A percentile compares a stretch with the other conserved stretches of the same genome.
Conservation (phyloP, 139 green algal genomes). For the Gonium pectorale region DNA sequence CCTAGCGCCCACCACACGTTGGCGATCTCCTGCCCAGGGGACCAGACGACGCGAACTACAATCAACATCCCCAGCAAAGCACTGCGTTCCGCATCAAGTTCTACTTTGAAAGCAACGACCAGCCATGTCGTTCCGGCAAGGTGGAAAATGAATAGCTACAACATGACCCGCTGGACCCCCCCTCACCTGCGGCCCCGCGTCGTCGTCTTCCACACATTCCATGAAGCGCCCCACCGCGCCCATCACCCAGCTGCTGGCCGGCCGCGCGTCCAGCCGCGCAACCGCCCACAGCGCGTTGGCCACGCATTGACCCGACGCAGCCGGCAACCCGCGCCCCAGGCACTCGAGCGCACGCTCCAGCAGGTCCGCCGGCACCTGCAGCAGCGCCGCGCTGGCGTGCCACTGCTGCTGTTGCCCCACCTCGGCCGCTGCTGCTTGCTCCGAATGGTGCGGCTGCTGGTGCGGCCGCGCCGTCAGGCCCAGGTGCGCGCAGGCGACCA, state of each 20-base stretch:
- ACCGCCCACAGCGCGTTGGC: constrained; percentile 51
- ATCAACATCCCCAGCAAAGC: too few relatives aligned
- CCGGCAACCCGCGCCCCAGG: neutral
- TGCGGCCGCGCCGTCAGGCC: too few relatives aligned
- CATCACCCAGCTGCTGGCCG: constrained; percentile 26
- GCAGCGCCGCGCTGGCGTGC: neutral
- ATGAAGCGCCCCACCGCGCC: constrained; percentile 17
- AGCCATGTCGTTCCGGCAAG: too few relatives aligned
- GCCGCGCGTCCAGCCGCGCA: constrained; percentile 43
- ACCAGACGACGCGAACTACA: too few relatives aligned
- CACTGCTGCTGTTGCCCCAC: neutral
- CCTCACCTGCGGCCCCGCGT: constrained; percentile 34
- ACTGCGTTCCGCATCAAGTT: too few relatives aligned
- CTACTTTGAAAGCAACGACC: too few relatives aligned
- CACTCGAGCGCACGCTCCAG: neutral
- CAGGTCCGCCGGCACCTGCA: neutral
- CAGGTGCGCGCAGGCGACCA: constrained; percentile 25
- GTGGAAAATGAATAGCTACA: too few relatives aligned
- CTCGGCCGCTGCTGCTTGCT: neutral
- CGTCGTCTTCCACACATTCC: constrained; percentile 1
- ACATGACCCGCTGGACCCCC: neutral
- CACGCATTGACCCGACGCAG: neutral
- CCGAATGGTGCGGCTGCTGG: neutral
- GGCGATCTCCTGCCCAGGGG: constrained; percentile 26
- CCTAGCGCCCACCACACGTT: constrained; percentile 48